phyloP scores from a whole-genome alignment of 768 basidiomycete genomes.

The Tylopilus vinaceipallidus region DNA sequence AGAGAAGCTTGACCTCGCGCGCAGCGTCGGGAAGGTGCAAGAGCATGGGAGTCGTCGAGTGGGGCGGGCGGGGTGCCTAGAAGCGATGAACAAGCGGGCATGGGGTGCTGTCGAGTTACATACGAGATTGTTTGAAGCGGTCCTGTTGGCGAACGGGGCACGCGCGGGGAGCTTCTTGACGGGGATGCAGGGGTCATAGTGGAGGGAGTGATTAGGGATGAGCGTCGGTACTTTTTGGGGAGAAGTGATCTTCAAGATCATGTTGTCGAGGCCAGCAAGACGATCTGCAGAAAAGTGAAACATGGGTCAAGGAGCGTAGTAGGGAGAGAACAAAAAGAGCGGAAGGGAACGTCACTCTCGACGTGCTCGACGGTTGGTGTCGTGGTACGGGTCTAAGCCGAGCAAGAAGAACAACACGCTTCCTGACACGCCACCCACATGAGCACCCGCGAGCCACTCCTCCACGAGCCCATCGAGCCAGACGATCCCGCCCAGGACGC shows the following conservation, averaged over 20 bases:
- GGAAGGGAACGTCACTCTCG: slow-evolving; percentile 5
- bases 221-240: slow-evolving; percentile 29
- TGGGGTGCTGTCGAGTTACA: slow-evolving; percentile 16
- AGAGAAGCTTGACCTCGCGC: slow-evolving; percentile 5
- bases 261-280: slow-evolving; percentile 43
- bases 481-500: slow-evolving; percentile 54
- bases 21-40: slow-evolving; percentile 5
- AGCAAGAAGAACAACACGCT: slow-evolving; percentile 12
- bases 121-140: slow-evolving; percentile 29
- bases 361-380: no score
- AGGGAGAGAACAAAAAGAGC: background rate
- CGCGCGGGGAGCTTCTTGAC: slow-evolving; percentile 27
- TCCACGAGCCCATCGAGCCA: slow-evolving; percentile 77
- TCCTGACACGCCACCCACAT: no score
- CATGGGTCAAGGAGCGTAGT: slow-evolving; percentile 25
- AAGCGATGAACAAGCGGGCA: slow-evolving; percentile 13
- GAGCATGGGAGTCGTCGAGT: slow-evolving; percentile 19
- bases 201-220: slow-evolving; percentile 23
- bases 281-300: slow-evolving; percentile 37
- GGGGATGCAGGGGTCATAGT: slow-evolving; percentile 18
- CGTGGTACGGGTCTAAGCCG: no score
- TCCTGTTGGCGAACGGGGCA: slow-evolving; percentile 34
- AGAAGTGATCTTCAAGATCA: slow-evolving; percentile 36
- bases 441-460: slow-evolving; percentile 62
- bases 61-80: slow-evolving; percentile 11